Base-by-base conservation (phyloP, 495 filamentous ascomycete species). In the Podospora anserina region DNA sequence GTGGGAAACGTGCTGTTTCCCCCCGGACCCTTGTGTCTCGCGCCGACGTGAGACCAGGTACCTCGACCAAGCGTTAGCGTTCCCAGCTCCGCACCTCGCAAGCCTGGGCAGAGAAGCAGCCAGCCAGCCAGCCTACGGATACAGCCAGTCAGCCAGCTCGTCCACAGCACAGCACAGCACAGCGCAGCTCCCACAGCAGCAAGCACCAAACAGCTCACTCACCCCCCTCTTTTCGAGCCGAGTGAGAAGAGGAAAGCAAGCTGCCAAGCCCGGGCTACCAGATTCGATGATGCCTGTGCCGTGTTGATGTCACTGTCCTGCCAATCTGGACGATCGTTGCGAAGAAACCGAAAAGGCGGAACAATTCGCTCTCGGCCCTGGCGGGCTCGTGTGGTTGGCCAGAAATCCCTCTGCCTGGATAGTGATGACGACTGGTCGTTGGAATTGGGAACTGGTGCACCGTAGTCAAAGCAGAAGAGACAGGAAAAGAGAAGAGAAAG, bases 1-100 rank as follows among this genome's bases (percentile, higher is more conserved):
- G 69, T 68, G 62, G 70, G 70, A 23, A 71, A 66, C 70, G 66
- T 68, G 63, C 66, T 58, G 69, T 63, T 28, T 34, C 59, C 66
- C 57, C 66, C 63, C 57, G 54, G 61, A 49, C 65, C 65, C 65
- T 68, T 56, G 66, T 68, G 66, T 68, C 58, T 63, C 57, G 32
- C 28, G 20, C 64, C 56, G 18, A 34, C 53, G 28, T 23, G 20
- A 32, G 65, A 65, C 65, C 65, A 65, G 56, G 69, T 62, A 64
- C 64, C 61, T 67, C 60, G 63, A 57, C 68, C 23, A 27, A 34
- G 54, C 1, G 30, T 28, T 44, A 16, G 30, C 58, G 32, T 16
- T 20, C 54, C 32, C 32, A 23, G 63, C 27, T 49, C 39, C 64
- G 60, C 26, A 26, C 58, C 23, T 28, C 58, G 19, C 26, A 20